These are phyloP conservation scores for Globisporangium orthogonon DNA, from an alignment of 352 stramenopile genomes.

Conservation along the genomic window DNA sequence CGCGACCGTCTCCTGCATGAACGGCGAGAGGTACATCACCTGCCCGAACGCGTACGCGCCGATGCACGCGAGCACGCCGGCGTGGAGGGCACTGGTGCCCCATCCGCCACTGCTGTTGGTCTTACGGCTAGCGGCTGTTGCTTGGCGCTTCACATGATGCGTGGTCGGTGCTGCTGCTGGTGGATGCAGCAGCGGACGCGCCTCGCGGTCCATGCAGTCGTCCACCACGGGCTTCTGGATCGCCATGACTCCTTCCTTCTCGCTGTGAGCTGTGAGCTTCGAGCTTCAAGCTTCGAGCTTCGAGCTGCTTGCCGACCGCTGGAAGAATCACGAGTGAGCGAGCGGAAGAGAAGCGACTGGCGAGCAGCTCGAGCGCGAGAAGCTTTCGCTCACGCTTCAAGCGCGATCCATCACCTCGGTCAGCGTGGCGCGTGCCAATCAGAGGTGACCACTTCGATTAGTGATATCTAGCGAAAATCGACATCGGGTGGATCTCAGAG, in stretches of 20 bases:
- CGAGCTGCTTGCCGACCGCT: background rate
- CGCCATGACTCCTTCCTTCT: background rate
- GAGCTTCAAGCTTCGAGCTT: background rate
- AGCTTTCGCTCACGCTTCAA: background rate
- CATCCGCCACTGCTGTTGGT: background rate
- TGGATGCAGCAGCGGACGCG: background rate
- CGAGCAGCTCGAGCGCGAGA: background rate
- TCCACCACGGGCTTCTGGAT: background rate
- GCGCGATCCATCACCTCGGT: background rate
- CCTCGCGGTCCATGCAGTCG: background rate
- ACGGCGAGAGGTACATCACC: constrained; percentile 30
- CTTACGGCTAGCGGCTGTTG: background rate
- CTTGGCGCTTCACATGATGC: background rate
- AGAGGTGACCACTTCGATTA: no score
- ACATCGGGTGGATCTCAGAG: no score
- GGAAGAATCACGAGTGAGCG: background rate
- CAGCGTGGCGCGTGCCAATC: background rate
- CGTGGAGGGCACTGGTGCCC: constrained; percentile 15
- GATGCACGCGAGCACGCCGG: constrained; percentile 29
- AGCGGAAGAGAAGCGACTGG: background rate
- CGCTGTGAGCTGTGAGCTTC: no score
- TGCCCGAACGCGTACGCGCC: constrained; percentile 34
- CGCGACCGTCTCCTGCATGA: constrained; percentile 25
- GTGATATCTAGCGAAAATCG: no score
- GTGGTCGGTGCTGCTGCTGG: background rate